Evolutionary conservation across 139 green algal species (phyloP), one percentile per base, ranked within the genome.

Genomic region (Pedinophyceae sp.): DNA sequence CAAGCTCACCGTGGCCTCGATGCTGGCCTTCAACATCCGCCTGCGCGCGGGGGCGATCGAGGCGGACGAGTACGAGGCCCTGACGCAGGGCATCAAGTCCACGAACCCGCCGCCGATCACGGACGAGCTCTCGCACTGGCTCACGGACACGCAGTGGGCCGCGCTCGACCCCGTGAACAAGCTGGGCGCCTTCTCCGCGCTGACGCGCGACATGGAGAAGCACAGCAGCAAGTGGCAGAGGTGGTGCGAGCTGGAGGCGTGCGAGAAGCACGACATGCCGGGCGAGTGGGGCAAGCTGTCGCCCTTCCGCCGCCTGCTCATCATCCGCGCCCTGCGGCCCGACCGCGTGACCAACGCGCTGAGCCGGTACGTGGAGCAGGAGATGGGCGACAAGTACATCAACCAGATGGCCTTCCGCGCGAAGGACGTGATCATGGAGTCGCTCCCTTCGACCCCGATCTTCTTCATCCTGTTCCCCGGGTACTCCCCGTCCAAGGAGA

Each of bases 391-490:
- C 3, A 28, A 59, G n/a, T 84, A 78, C 58, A 69, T 78, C 13
- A 84, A 84, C 70, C 74, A 62, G 34, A 3, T 30, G 24, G 52
- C 30, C 17, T 91, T 91, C 67, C 70, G 64, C 57, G 64, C 76
- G 1, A 65, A 55, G 25, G 30, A 56, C 5, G 71, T 91, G 66
- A 78, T 86, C 68, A 62, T 70, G 0, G 82, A 91, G 72, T 75
- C 65, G 41, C 73, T 45, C 52, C 68, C 55, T 39, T 72, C 69
- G 48, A 85, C 77, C 10, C 82, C 82, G 47, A 74, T 92, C 62
- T 92, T 92, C 77, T 92, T 92, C 76, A 86, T 88, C 65, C 73
- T 92, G 16, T 92, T 84, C 78, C 76, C 76, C 51, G 83, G 80
- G 23, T 93, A 93, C 75, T 83, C 69, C 4, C 84, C 84, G 1